Base-by-base conservation (phyloP, 75 land plant species). In the Cunninghamia lanceolata region DNA sequence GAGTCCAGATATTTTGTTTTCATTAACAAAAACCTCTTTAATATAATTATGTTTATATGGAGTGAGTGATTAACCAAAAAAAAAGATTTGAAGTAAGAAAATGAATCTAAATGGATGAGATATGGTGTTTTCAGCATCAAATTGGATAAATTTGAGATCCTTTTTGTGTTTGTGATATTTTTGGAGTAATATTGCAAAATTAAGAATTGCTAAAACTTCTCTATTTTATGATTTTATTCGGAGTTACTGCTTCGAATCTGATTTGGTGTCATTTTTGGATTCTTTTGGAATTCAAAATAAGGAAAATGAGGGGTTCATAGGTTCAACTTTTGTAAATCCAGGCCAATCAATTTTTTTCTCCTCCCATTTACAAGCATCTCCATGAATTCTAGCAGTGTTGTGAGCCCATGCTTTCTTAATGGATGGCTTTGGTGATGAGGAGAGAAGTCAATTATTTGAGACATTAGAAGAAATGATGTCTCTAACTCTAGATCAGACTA, bases 371-470 rank as follows among this genome's bases (percentile, higher is more conserved):
- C 4, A 1, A 19, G 68, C 28, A 59, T 25, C 68, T 5, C 2
- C 68, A 30, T 50, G 63, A 39, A 59, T 39, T 50, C 82, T 47
- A 38, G 56, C 75, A 68, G 34, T 30, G 15, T 43, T 56, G 50
- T 85, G 66, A 74, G 42, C 14, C 54, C 53, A 5, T 66, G 42
- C 38, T 16, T 45, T 36, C 13, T 14, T 66, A 40, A 87, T 85
- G 86, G 86, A 56, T 84, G 43, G 59, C 28, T 47, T 34, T 70
- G 32, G 73, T 19, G 78, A 82, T 1, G 87, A 75, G 35, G 92
- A 88, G 46, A 92, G 88, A 50, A 92, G 92, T 14, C 89, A 86
- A 66, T 94, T 88, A 75, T 91, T 91, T 74, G 95, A 94, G 85
- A 84, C 94, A 17, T 35, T 85, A 80, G 94, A 92, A 59, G 94